Evolutionary conservation across 2,329 filamentous ascomycete genomes (phyloP).

Genomic region (Rugonectria rugulosa): DNA sequence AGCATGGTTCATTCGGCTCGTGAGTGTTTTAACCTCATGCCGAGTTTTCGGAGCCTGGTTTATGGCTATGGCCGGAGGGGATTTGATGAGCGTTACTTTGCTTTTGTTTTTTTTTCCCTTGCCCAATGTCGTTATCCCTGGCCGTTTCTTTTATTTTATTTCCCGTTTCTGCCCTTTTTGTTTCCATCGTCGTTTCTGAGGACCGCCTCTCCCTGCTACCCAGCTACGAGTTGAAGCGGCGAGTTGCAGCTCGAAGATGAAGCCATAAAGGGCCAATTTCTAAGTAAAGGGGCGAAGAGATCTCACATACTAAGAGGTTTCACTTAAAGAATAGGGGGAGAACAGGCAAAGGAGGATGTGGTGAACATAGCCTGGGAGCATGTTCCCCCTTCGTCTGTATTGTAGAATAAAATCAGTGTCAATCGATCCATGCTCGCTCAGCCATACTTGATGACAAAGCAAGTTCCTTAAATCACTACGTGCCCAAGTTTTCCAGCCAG

Average conservation of each 20-base stretch:
- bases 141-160: conserved; percentile 20
- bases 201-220: conserved; percentile 20
- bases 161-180: conserved; percentile 20
- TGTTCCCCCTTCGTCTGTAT: conserved; percentile 31
- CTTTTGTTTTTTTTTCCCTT: too few species aligned
- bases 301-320: conserved; percentile 12
- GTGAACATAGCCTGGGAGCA: too few species aligned
- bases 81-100: conserved; percentile 33
- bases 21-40: background rate
- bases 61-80: conserved; percentile 21
- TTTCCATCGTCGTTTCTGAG: conserved; percentile 24
- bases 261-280: too few species aligned
- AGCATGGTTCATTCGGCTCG: conserved; percentile 10
- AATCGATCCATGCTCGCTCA: background rate
- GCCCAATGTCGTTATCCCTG: conserved; percentile 17
- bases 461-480: too few species aligned
- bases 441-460: too few species aligned
- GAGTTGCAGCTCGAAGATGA: too few species aligned
- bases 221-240: too few species aligned
- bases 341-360: conserved; percentile 14
- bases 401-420: conserved; percentile 30
- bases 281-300: background rate
- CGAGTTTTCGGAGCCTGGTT: conserved; percentile 13
- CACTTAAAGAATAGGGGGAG: conserved; percentile 17
- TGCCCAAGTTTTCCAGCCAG: too few species aligned